Evolutionary conservation across 768 basidiomycete species (phyloP), one percentile per base, ranked within the genome.

Genomic region (Hemileccinum impolitum): DNA sequence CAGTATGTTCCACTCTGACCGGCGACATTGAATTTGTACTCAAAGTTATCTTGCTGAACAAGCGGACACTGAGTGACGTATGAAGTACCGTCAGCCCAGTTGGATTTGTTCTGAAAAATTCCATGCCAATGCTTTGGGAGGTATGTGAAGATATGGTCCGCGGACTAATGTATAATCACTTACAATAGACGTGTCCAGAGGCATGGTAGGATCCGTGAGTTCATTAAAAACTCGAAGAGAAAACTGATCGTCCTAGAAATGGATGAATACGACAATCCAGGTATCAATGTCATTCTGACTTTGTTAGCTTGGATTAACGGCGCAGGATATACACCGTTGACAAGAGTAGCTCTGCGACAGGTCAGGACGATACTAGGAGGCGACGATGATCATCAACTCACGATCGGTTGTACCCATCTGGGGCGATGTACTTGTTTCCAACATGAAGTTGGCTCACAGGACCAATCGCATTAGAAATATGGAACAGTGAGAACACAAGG

Each of bases 401-500:
- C 73, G 70, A 69, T 52, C 65, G 49, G 70, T 52, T 64, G 50
- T 70, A 79, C 34, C 79, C 77, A 65, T 80, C 80, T 4, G 80
- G 79, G 6, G 73, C 53, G 34, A 79, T 70, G 30, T 52, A 25
- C 9, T 54, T 51, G 53, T 78, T 79, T 3, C 58, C 63, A 34
- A 80, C 63, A 39, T 55, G 48, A 15, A 75, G 48, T 30, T 65
- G 51, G n/a, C 35, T 43, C 15, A 51, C 52, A 25, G 67, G 53
- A 26, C 65, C 64, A n/a, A 68, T 15, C 6, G 35, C 43, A 6
- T 39, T 34, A 30, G 52, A 49, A 0, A 40, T 7, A 11, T 25
- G 21, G 18, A 58, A 11, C 6, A 65, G 37, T 11, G 19, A 51
- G 30, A 50, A 28, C 4, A 38, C 32, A 43, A 65, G 17, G 36